These are phyloP conservation scores for Puccinia horiana DNA, from an alignment of 1,284 basidiomycete species.

Conservation along the genomic window DNA sequence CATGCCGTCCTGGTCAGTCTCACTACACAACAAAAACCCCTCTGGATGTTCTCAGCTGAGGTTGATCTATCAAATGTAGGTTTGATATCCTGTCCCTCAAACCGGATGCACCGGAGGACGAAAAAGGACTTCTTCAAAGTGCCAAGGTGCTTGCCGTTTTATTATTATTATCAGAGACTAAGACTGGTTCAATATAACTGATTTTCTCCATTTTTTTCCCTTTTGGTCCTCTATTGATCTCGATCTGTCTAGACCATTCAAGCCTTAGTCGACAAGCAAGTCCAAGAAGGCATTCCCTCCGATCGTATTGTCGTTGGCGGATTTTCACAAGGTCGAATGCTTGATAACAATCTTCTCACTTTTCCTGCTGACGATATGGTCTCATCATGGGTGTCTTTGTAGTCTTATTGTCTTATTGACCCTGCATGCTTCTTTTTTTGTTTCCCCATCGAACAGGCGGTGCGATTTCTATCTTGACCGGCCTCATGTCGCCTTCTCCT, in stretches of 20 bases:
- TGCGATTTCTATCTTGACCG: conserved; percentile 31
- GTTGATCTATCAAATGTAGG: neutral
- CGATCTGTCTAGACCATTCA: neutral
- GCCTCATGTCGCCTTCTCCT: conserved; percentile 21
- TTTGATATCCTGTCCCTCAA: conserved; percentile 27
- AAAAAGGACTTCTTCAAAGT: conserved; percentile 35
- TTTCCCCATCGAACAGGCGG: neutral
- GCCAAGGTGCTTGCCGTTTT: neutral
- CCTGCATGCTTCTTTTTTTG: neutral
- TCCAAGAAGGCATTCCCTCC: conserved; percentile 26
- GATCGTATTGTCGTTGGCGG: conserved; percentile 40
- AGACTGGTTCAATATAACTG: too few species aligned
- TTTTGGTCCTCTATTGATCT: neutral
- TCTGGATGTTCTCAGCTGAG: neutral
- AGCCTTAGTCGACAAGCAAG: conserved; percentile 28
- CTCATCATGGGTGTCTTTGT: neutral
- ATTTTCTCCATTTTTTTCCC: neutral
- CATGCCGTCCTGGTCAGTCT: conserved; percentile 45
- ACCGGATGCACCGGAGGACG: conserved; percentile 25
- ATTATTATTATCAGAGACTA: too few species aligned
- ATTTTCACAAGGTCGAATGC: conserved; percentile 31
- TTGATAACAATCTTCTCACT: neutral
- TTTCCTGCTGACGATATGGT: neutral
- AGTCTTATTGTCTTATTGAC: neutral
- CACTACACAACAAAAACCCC: neutral